These are phyloP conservation scores for Puccinia sorghi DNA, from an alignment of 1,284 basidiomycete species.

Conservation along the genomic window DNA sequence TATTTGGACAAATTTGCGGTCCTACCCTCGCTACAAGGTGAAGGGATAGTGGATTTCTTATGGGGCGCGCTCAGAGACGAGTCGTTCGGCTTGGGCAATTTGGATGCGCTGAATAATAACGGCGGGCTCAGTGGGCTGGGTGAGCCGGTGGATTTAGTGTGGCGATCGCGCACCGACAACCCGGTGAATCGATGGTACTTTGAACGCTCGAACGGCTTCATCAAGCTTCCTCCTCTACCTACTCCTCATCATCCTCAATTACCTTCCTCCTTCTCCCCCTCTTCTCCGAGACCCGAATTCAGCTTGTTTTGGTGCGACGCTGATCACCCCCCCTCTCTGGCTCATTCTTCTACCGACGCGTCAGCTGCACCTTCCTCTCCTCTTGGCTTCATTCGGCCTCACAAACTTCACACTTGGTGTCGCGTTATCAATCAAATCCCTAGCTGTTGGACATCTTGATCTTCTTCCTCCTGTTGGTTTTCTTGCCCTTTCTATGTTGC, in stretches of 20 bases:
- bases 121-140: slow-evolving; percentile 86
- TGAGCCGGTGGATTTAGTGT: slow-evolving; percentile 88
- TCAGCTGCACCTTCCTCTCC: slow-evolving; percentile 36
- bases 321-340: slow-evolving; percentile 66
- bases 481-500: background rate
- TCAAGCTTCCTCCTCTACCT: slow-evolving; percentile 64
- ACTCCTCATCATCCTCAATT: slow-evolving; percentile 47
- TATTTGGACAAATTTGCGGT: slow-evolving; percentile 99
- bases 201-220: slow-evolving; percentile 87
- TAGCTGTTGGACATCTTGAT: slow-evolving; percentile 34
- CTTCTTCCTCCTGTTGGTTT: background rate
- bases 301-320: slow-evolving; percentile 98
- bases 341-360: slow-evolving; percentile 48
- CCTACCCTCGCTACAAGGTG: slow-evolving; percentile 88
- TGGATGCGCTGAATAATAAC: slow-evolving; percentile 86
- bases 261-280: slow-evolving; percentile 24
- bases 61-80: slow-evolving; percentile 99
- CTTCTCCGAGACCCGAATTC: slow-evolving; percentile 66
- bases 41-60: slow-evolving; percentile 97
- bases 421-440: slow-evolving; percentile 37
- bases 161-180: slow-evolving; percentile 88
- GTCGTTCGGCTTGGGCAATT: slow-evolving; percentile 90
- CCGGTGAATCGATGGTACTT: slow-evolving; percentile 99
- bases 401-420: slow-evolving; percentile 37
- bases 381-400: slow-evolving; percentile 8